phyloP scores from a whole-genome alignment of 345 rosid species.

The Arabidopsis suecica region DNA sequence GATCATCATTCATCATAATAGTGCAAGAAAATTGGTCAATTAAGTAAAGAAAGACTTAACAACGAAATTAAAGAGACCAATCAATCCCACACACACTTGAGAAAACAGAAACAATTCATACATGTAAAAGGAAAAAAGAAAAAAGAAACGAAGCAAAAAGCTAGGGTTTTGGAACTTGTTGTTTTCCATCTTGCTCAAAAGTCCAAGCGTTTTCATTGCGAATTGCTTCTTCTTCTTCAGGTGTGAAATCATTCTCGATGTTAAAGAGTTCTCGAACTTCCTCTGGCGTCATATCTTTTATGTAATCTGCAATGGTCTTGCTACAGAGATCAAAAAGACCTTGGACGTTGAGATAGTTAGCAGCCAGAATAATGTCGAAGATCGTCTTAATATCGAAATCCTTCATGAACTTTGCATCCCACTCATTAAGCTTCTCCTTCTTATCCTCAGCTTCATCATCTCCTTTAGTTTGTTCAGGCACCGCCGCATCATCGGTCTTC shows the following conservation, averaged over 20 bases:
- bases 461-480: no score
- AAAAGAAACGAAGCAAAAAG: neutral
- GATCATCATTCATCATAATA: neutral
- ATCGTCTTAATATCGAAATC: conserved; percentile 47
- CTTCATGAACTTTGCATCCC: conserved; percentile 64
- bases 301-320: conserved; percentile 63
- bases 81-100: neutral
- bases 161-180: neutral
- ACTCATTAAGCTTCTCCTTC: conserved; percentile 43
- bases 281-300: conserved; percentile 56
- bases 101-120: neutral
- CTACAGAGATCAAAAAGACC: conserved; percentile 59
- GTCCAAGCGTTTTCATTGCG: conserved; percentile 72
- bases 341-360: conserved; percentile 66
- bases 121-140: no score
- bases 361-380: conserved; percentile 59
- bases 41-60: neutral
- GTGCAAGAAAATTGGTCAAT: neutral
- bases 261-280: conserved; percentile 59
- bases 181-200: conserved; percentile 42
- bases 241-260: conserved; percentile 57
- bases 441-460: neutral
- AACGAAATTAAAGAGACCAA: neutral
- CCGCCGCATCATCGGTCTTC: no score
- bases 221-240: conserved; percentile 61